Evolutionary conservation across 805 yeast species (phyloP).

Genomic region (Wickerhamiella bombiphila): DNA sequence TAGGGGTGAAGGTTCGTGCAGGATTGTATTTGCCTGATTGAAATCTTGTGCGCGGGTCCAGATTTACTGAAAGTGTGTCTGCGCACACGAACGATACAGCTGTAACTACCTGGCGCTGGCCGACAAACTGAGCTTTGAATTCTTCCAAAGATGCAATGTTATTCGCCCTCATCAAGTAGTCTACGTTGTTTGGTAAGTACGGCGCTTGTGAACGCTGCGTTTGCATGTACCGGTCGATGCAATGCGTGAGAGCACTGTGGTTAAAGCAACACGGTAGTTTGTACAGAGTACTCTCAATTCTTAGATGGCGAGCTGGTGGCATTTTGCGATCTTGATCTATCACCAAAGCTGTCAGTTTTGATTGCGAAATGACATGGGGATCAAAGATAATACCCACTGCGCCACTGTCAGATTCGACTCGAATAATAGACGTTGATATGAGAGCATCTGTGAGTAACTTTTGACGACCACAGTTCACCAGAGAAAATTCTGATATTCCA

Average conservation of each 20-base stretch:
- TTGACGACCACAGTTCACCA: no score
- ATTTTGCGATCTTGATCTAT: conserved; percentile 37
- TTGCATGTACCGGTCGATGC: conserved; percentile 79
- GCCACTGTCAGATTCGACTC: no score
- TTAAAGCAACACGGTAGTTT: conserved; percentile 91
- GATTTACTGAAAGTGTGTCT: conserved; percentile 95
- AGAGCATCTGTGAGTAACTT: no score
- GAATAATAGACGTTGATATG: no score
- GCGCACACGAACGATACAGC: conserved; percentile 96
- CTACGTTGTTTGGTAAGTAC: conserved; percentile 94
- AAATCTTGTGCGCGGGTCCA: conserved; percentile 86
- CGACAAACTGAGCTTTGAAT: conserved; percentile 68
- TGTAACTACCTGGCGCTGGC: conserved; percentile 76
- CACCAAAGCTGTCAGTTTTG: conserved; percentile 45
- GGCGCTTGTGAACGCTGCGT: conserved; percentile 87
- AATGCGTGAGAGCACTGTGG: conserved; percentile 72
- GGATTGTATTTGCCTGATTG: conserved; percentile 91
- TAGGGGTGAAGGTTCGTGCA: conserved; percentile 84
- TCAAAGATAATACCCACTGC: conserved; percentile 79
- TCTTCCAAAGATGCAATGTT: conserved; percentile 52
- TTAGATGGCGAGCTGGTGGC: conserved; percentile 58
- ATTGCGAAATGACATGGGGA: conserved; percentile 44
- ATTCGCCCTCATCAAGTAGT: conserved; percentile 78
- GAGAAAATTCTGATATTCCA: no score
- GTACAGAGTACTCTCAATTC: conserved; percentile 64